Base-by-base conservation (phyloP, 208 protist species). In the Herpetomonas samuelpessoai region DNA sequence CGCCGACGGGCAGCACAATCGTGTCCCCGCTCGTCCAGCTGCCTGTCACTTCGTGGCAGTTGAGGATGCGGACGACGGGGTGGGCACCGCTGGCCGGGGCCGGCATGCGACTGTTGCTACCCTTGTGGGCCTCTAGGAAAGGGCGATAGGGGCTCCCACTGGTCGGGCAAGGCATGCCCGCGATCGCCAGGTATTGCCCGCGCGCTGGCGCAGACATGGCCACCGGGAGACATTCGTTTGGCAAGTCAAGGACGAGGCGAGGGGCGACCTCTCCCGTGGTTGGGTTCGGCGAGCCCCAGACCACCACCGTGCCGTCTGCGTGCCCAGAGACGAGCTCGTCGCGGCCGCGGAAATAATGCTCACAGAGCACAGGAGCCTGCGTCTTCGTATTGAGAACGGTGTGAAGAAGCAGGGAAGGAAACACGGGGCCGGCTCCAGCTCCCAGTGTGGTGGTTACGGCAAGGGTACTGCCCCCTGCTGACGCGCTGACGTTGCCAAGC, bases 301-400 rank as follows among this genome's bases (percentile, higher is more conserved):
- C 59, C 14, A 71, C 62, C 21, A 92, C 66, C 2, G 74, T 66
- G 22, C 89, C 83, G 44, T 91, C 86, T 53, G 69, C 81, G 50
- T 83, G 71, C 1, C 69, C 81, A 0, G 79, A 76, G 52, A 87
- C 70, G 24, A 95, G 76, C 46, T 95, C 86, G 57, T 95, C 89
- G 21, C 83, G 80, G 19, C 57, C 48, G 3, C 63, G 56, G 48
- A 92, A 75, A 59, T 95, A 95, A 19, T 79, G 59, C 68, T 91
- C 75, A 29, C 68, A 80, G 41, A 75, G 88, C 16, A 81, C 70
- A 1, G 82, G 74, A 30, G 61, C 81, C 1, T 19, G 26, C 28
- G 63, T 57, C 14, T n/a, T 44, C 3, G 18, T 2, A 3, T 46
- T 30, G 0, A 35, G n/a, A 48, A 24, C 44, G 6, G 59, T 62